Evolutionary conservation across 345 rosid genomes (phyloP).

Genomic region (Salix suchowensis): DNA sequence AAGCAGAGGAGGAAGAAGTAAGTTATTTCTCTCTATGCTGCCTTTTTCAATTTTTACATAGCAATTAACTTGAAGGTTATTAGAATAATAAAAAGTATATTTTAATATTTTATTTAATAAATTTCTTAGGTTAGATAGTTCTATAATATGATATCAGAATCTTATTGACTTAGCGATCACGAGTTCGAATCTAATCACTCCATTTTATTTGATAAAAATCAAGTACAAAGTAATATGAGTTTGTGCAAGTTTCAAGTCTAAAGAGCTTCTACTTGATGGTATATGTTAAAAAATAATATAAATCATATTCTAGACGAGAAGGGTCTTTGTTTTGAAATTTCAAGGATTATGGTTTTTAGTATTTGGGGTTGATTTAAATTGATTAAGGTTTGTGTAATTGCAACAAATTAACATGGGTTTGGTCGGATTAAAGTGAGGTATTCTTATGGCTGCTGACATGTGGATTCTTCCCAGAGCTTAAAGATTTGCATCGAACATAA

Average conservation of each 20-base stretch:
- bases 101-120: too few species aligned
- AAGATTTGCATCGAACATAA: background rate
- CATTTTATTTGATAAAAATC: too few species aligned
- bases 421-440: background rate
- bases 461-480: background rate
- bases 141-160: too few species aligned
- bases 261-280: too few species aligned
- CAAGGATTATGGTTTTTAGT: too few species aligned
- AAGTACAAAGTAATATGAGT: too few species aligned
- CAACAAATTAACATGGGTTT: background rate
- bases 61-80: background rate
- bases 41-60: background rate
- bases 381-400: background rate
- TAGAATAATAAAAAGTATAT: too few species aligned
- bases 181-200: too few species aligned
- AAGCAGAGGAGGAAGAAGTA: constrained; percentile 54
- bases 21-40: constrained; percentile 7
- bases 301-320: background rate
- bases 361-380: background rate
- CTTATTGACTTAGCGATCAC: too few species aligned
- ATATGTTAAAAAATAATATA: too few species aligned
- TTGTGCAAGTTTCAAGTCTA: too few species aligned
- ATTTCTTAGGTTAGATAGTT: too few species aligned
- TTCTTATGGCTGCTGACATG: background rate
- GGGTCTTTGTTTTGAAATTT: background rate